Evolutionary conservation across 1,139 yeast species (phyloP), one percentile per base, ranked within the genome.

Genomic region (Debaryomycetaceae sp.): DNA sequence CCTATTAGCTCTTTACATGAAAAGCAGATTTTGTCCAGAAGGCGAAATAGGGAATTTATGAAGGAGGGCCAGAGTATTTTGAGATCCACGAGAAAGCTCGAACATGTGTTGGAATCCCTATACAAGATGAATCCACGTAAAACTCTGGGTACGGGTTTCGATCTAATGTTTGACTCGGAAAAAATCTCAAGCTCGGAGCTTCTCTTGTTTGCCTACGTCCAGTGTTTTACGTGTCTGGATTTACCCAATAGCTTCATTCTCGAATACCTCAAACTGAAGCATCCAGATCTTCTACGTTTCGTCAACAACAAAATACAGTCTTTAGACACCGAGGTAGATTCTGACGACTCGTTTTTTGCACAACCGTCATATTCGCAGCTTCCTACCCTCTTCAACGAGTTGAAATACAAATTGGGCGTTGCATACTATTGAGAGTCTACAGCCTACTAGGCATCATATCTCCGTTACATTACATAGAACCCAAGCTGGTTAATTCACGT

Each of bases 1-100:
- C 74, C 80, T 0, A 58, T 82, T 5, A 76, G 81, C 43, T 69
- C 78, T 23, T 60, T 80, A 11, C 86, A 82, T 51, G 74, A 80
- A 56, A 56, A 65, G 50, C 75, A 75, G 57, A 53, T 80, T 46
- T 61, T 79, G 40, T 58, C 70, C 27, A 66, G 74, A 56, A 60
- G 79, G 41, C 66, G 73, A 52, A 65, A 71, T 51, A 68, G 69
- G 41, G 55, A 71, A 41, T 59, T 69, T 2, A 50, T 80, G 42
- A 71, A 74, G 52, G 81, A 78, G 51, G 69, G 84, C 2, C 68
- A 74, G 45, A 75, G 76, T 45, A 74, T 81, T 33, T 66, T 83
- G 60, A 70, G 68, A 49, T 79, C 86, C 45, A 57, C 83, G 50
- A 61, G 69, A 22, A 58, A 72, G 24, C 59, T 78, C 20, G 67